Evolutionary conservation across 2,329 filamentous ascomycete genomes (phyloP).

Genomic region (Cercospora zeae-maydis): DNA sequence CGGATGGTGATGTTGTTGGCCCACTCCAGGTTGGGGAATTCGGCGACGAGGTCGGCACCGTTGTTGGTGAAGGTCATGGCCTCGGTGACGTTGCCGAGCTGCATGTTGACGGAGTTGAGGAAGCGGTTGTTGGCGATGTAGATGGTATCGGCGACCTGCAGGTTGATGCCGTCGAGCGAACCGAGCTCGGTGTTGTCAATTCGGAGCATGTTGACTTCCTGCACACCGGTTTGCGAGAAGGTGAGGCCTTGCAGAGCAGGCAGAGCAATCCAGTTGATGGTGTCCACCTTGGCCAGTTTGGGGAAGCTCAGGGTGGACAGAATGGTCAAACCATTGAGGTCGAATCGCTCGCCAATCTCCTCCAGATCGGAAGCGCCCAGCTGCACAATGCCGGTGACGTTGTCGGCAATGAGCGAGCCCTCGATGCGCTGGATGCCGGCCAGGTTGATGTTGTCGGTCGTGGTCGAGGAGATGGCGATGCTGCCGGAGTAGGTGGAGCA

Average conservation of each 20-base stretch:
- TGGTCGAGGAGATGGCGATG: slow-evolving; percentile 59
- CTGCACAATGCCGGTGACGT: slow-evolving; percentile 60
- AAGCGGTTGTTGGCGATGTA: slow-evolving; percentile 88
- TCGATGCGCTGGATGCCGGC: slow-evolving; percentile 59
- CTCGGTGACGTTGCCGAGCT: slow-evolving; percentile 70
- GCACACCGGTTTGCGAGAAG: slow-evolving; percentile 61
- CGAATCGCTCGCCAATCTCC: slow-evolving; percentile 67
- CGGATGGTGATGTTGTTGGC: slow-evolving; percentile 78
- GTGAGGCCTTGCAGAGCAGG: slow-evolving; percentile 58
- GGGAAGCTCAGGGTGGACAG: slow-evolving; percentile 67
- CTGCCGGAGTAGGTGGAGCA: slow-evolving; percentile 69
- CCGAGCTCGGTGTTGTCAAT: slow-evolving; percentile 85
- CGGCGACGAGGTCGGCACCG: slow-evolving; percentile 65
- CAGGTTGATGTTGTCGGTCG: slow-evolving; percentile 59
- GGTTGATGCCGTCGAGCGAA: slow-evolving; percentile 74
- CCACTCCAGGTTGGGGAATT: slow-evolving; percentile 73
- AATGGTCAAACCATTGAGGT: slow-evolving; percentile 63
- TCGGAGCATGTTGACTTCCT: slow-evolving; percentile 62
- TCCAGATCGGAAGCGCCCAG: slow-evolving; percentile 60
- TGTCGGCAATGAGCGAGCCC: slow-evolving; percentile 51
- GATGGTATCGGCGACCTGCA: slow-evolving; percentile 67
- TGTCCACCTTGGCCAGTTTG: slow-evolving; percentile 60
- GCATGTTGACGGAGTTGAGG: slow-evolving; percentile 70
- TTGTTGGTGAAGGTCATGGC: slow-evolving; percentile 76
- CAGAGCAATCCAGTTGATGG: slow-evolving; percentile 70